Conservation (phyloP, 805 yeast genomes). For the Candida easanensis region DNA sequence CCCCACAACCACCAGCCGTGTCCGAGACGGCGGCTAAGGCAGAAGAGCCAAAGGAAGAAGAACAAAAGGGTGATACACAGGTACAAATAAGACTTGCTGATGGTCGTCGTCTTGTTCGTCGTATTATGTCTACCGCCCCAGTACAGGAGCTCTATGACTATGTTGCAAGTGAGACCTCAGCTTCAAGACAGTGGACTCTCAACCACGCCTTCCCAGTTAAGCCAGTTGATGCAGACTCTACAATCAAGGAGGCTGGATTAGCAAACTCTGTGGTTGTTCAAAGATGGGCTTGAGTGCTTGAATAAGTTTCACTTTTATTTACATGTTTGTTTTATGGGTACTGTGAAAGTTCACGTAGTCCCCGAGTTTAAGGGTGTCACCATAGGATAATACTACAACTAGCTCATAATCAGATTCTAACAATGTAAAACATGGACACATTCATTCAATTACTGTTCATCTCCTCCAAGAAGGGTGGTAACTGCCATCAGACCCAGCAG, state of each 20-base stretch:
- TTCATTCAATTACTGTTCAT: conserved; percentile 44
- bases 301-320: too few relatives aligned
- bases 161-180: conserved; percentile 48
- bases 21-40: not conserved
- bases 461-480: conserved; percentile 56
- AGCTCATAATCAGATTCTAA: too few relatives aligned
- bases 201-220: conserved; percentile 82
- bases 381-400: too few relatives aligned
- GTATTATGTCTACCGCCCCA: conserved; percentile 62
- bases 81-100: conserved; percentile 83
- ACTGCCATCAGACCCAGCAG: conserved; percentile 73
- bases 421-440: too few relatives aligned
- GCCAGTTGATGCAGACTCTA: conserved; percentile 57
- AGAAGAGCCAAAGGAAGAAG: conserved; percentile 21
- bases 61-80: conserved; percentile 57
- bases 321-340: too few relatives aligned
- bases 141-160: conserved; percentile 66
- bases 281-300: conserved; percentile 51
- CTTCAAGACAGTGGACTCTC: conserved; percentile 51
- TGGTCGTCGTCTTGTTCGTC: conserved; percentile 66
- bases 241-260: conserved; percentile 73
- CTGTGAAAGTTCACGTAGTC: too few relatives aligned
- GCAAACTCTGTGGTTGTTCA: conserved; percentile 87
- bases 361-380: too few relatives aligned
- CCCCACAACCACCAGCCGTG: conserved; percentile 1